phyloP scores from a whole-genome alignment of 441 rosid species.

The Kokia cookei region DNA sequence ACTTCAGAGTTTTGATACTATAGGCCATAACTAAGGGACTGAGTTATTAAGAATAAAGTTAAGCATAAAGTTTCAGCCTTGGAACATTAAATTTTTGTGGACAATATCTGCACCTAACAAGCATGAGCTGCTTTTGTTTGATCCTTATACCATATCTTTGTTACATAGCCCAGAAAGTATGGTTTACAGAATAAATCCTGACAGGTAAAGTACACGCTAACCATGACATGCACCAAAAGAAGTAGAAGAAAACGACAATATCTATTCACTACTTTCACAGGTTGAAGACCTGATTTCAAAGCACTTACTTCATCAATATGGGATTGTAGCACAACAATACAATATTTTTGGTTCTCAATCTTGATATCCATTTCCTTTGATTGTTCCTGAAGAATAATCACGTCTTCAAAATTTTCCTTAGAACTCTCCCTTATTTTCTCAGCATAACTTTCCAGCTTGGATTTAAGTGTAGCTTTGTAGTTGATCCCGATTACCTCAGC shows the following conservation, averaged over 20 bases:
- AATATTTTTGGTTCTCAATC: slow-evolving; percentile 43
- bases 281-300: not conserved
- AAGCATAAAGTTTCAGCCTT: not conserved
- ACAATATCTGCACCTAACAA: not conserved
- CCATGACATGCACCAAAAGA: not conserved
- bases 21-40: not conserved
- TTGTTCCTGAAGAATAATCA: slow-evolving; percentile 48
- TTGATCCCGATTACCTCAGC: slow-evolving; percentile 76
- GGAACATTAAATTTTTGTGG: not conserved
- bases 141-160: not conserved
- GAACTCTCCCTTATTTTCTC: slow-evolving; percentile 50
- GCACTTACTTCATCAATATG: slow-evolving; percentile 49
- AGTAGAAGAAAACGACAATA: not conserved
- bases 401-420: slow-evolving; percentile 45
- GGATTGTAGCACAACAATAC: slow-evolving; percentile 31
- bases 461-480: slow-evolving; percentile 58
- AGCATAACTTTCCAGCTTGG: slow-evolving; percentile 42
- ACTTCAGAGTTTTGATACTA: not conserved
- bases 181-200: not conserved
- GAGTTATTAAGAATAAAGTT: not conserved
- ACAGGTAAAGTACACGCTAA: not conserved
- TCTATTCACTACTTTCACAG: not conserved
- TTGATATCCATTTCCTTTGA: slow-evolving; percentile 47
- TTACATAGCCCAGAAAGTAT: not conserved
- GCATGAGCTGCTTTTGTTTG: not conserved